These are phyloP conservation scores for Aspergillus felis DNA, from an alignment of 2,329 filamentous ascomycete genomes.

Conservation along the genomic window DNA sequence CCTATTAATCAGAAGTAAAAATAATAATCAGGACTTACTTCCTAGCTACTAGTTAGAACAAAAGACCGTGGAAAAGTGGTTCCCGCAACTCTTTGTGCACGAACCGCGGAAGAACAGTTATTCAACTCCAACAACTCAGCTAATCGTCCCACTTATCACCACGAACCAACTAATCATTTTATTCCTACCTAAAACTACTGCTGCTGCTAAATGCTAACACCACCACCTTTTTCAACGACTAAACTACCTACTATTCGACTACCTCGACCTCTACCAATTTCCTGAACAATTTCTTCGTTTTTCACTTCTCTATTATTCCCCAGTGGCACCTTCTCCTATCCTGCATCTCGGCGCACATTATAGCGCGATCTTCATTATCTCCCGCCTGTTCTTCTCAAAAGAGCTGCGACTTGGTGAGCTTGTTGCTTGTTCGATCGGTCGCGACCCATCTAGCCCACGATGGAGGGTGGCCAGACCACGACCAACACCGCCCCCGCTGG, in stretches of 20 bases:
- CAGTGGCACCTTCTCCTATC: not conserved
- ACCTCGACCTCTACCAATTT: slow-evolving; percentile 1
- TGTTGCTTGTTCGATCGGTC: slow-evolving; percentile 34
- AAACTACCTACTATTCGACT: slow-evolving; percentile 9
- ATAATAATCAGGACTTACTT: not conserved
- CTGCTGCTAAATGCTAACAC: slow-evolving; percentile 4
- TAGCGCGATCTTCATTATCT: slow-evolving; percentile 5
- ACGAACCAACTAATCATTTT: not conserved
- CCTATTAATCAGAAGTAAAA: not conserved
- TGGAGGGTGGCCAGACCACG: slow-evolving; percentile 45
- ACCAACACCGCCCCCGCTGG: slow-evolving; percentile 53
- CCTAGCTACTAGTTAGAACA: not conserved
- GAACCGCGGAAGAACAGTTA: slow-evolving; percentile 4
- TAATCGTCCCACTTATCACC: not conserved
- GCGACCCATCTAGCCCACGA: slow-evolving; percentile 40
- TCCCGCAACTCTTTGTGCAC: slow-evolving; percentile 1
- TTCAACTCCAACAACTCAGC: slow-evolving; percentile 5
- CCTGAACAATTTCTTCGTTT: slow-evolving; percentile 2
- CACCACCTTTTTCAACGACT: not conserved
- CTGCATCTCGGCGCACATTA: not conserved
- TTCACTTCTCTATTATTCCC: not conserved
- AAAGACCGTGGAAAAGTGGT: not conserved
- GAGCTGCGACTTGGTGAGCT: slow-evolving; percentile 22
- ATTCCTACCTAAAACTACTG: slow-evolving; percentile 4
- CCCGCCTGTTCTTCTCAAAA: slow-evolving; percentile 9